phyloP scores from a whole-genome alignment of 805 yeast species.

The Lachancea nothofagi region DNA sequence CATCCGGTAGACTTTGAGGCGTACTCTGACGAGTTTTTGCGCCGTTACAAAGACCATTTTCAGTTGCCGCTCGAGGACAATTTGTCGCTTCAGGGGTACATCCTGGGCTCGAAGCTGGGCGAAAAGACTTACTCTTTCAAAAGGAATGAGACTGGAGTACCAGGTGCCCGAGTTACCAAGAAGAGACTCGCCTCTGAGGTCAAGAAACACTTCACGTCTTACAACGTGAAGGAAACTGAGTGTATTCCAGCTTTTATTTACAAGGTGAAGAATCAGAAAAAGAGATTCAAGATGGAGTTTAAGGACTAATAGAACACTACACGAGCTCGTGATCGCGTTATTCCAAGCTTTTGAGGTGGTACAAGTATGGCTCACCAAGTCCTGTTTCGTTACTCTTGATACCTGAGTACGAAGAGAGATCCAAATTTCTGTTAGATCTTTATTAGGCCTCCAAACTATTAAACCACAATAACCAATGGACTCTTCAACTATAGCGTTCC shows the following conservation, averaged over 20 bases:
- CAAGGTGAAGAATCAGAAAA: constrained; percentile 67
- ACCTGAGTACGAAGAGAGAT: constrained; percentile 2
- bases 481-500: constrained; percentile 47
- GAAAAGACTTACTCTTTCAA: constrained; percentile 47
- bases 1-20: constrained; percentile 67
- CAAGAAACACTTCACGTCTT: constrained; percentile 60
- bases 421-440: no score
- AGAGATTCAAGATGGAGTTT: constrained; percentile 39
- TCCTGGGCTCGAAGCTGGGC: constrained; percentile 69
- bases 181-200: constrained; percentile 54
- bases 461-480: constrained; percentile 37
- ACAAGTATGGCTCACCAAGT: no score
- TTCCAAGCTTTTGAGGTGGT: neutral
- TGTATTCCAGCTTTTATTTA: constrained; percentile 84
- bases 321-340: neutral
- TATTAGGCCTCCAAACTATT: no score
- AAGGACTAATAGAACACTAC: constrained; percentile 6
- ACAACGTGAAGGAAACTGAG: constrained; percentile 72
- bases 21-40: constrained; percentile 56
- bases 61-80: constrained; percentile 52
- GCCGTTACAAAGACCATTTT: constrained; percentile 62
- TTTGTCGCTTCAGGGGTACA: constrained; percentile 61
- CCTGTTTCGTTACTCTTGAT: no score
- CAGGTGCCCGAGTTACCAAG: constrained; percentile 46
- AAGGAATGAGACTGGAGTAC: constrained; percentile 18